A percentile compares a stretch with the other conserved stretches of the same genome.
Evolutionary conservation across 1,284 basidiomycete genomes (phyloP).

Genomic region (Ceraceosorus bombacis): DNA sequence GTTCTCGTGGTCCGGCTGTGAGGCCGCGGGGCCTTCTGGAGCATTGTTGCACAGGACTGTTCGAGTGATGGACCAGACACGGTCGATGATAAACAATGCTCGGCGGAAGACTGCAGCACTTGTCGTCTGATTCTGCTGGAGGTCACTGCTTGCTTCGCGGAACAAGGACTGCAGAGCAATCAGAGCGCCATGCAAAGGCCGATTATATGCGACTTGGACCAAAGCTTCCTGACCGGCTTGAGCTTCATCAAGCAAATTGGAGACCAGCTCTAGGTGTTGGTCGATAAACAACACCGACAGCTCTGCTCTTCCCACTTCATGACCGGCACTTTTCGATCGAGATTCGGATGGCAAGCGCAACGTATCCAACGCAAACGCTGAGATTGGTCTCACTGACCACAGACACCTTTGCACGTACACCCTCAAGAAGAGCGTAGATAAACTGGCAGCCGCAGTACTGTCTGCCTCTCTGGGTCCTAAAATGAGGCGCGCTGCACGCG

Average conservation of each 20-base stretch:
- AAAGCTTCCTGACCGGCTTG: conserved; percentile 29
- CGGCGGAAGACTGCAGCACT: conserved; percentile 21
- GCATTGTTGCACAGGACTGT: conserved; percentile 45
- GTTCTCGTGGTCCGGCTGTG: conserved; percentile 6
- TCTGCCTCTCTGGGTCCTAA: conserved; percentile 33
- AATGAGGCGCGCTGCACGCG: conserved; percentile 23
- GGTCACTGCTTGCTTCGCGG: conserved; percentile 8
- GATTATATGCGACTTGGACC: conserved; percentile 32
- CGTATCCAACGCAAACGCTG: too few species aligned
- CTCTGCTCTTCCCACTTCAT: conserved; percentile 11
- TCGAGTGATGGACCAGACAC: conserved; percentile 42
- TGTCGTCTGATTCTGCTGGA: conserved; percentile 13
- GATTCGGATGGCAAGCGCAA: neutral
- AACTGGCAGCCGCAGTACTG: conserved; percentile 26
- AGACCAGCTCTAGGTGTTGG: conserved; percentile 39
- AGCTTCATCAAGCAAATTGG: conserved; percentile 24
- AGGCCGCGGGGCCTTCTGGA: conserved; percentile 28
- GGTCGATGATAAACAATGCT: conserved; percentile 30
- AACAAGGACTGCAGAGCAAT: conserved; percentile 46
- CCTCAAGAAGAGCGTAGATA: conserved; percentile 28
- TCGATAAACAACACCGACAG: conserved; percentile 22
- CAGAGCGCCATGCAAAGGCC: conserved; percentile 47
- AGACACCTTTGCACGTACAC: too few species aligned
- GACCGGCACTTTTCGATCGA: conserved; percentile 27
- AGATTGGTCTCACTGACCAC: too few species aligned